These are phyloP conservation scores for Sarocladium kiliense DNA, from an alignment of 2,329 filamentous ascomycete species.

Conservation along the genomic window DNA sequence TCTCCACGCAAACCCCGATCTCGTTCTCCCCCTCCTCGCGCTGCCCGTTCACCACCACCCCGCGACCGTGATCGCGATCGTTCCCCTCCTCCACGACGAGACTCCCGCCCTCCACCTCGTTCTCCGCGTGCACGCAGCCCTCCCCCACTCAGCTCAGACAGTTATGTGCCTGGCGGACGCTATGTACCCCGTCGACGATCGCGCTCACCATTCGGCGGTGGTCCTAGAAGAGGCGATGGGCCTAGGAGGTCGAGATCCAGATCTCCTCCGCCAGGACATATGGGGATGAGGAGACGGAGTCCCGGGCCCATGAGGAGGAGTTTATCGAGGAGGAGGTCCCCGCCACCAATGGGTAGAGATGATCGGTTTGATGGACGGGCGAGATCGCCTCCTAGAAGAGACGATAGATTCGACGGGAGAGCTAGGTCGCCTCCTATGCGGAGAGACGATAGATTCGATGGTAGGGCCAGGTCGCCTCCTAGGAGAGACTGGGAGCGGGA, in stretches of 20 bases:
- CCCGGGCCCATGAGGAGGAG: slow-evolving; percentile 27
- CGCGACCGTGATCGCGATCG: slow-evolving; percentile 17
- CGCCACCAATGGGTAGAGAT: background rate
- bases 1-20: slow-evolving; percentile 33
- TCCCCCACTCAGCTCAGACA: slow-evolving; percentile 34
- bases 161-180: slow-evolving; percentile 37
- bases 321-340: background rate
- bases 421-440: slow-evolving; percentile 1
- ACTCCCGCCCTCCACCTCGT: slow-evolving; percentile 4
- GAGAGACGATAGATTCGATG: slow-evolving; percentile 2
- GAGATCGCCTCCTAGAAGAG: background rate
- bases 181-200: slow-evolving; percentile 37
- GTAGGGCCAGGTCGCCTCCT: slow-evolving; percentile 21
- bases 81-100: slow-evolving; percentile 19
- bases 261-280: slow-evolving; percentile 21
- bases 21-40: slow-evolving; percentile 10
- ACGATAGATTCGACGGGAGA: background rate
- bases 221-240: slow-evolving; percentile 23
- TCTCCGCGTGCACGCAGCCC: slow-evolving; percentile 31
- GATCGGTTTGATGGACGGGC: background rate
- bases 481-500: slow-evolving; percentile 29
- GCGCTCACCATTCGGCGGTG: slow-evolving; percentile 22
- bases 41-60: slow-evolving; percentile 19
- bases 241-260: slow-evolving; percentile 20
- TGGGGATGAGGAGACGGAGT: slow-evolving; percentile 4